These are phyloP conservation scores for Fusarium incarnatum DNA, from an alignment of 2,329 filamentous ascomycete genomes.

Conservation along the genomic window DNA sequence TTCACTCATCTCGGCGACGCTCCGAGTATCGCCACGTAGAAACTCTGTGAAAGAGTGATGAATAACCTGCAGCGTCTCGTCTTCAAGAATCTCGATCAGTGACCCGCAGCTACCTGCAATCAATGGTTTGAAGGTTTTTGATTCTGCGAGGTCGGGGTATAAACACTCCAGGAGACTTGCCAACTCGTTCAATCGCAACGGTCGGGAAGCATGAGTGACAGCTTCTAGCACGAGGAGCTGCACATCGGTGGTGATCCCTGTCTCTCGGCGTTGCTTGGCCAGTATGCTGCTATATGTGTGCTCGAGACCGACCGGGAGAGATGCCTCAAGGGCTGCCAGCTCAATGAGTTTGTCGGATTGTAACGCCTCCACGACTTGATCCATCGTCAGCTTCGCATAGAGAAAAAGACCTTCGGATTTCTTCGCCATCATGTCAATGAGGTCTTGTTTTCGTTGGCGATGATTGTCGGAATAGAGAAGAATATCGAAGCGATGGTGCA, in stretches of 20 bases:
- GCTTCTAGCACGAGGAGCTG: slow-evolving; percentile 54
- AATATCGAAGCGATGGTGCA: slow-evolving; percentile 32
- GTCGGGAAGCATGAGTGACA: slow-evolving; percentile 55
- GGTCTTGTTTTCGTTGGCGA: slow-evolving; percentile 6
- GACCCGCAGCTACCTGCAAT: slow-evolving; percentile 54
- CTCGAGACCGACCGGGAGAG: slow-evolving; percentile 37
- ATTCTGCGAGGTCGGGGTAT: slow-evolving; percentile 22
- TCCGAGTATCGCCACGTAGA: slow-evolving; percentile 48
- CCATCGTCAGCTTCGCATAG: slow-evolving; percentile 43
- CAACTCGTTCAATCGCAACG: slow-evolving; percentile 55
- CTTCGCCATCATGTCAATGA: slow-evolving; percentile 33
- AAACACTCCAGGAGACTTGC: slow-evolving; percentile 42
- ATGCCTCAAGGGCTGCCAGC: slow-evolving; percentile 15
- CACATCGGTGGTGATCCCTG: slow-evolving; percentile 45
- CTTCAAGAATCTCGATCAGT: slow-evolving; percentile 57
- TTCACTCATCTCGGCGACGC: no score
- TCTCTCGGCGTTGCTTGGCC: slow-evolving; percentile 49
- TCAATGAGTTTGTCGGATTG: neutral
- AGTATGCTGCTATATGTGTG: slow-evolving; percentile 52
- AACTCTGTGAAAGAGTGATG: slow-evolving; percentile 64
- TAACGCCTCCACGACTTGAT: slow-evolving; percentile 29
- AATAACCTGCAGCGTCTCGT: slow-evolving; percentile 58
- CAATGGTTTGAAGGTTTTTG: slow-evolving; percentile 49
- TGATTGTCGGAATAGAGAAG: neutral
- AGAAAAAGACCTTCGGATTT: slow-evolving; percentile 39